Percentiles rank a stretch among this genome's conserved stretches.
phyloP scores from a whole-genome alignment of 1,284 basidiomycete species.

The Takashimella koratensis region DNA sequence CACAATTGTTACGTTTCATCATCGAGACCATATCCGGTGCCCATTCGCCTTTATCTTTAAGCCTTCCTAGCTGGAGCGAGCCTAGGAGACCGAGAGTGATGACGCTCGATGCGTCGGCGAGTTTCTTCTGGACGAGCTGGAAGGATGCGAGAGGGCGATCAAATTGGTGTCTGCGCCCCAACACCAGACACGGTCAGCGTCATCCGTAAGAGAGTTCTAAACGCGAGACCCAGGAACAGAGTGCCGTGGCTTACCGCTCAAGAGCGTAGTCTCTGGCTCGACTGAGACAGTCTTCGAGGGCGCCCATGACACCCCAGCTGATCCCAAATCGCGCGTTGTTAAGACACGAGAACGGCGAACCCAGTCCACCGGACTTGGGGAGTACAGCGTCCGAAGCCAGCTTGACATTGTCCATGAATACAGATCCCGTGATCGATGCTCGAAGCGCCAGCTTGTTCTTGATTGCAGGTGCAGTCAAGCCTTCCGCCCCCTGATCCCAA shows the following conservation, averaged over 20 bases:
- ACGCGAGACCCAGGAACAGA: too few species aligned
- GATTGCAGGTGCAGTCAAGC: constrained; percentile 81
- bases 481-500: constrained; percentile 67
- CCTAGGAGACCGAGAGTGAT: constrained; percentile 76
- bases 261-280: constrained; percentile 80
- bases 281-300: constrained; percentile 84
- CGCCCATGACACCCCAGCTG: constrained; percentile 90
- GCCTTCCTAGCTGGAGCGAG: constrained; percentile 72
- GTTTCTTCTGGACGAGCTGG: constrained; percentile 95
- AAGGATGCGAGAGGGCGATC: constrained; percentile 84
- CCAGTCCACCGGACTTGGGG: constrained; percentile 69
- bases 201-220: too few species aligned
- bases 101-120: constrained; percentile 87
- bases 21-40: constrained; percentile 92
- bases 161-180: constrained; percentile 65
- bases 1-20: constrained; percentile 94
- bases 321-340: constrained; percentile 90
- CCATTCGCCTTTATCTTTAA: constrained; percentile 76
- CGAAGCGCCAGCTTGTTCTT: constrained; percentile 90
- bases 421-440: constrained; percentile 84
- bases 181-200: not conserved
- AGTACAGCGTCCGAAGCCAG: constrained; percentile 68
- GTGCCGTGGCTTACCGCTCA: constrained; percentile 57
- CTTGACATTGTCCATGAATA: constrained; percentile 84
- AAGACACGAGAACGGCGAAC: constrained; percentile 82